A percentile compares a stretch with the other conserved stretches of the same genome.
Conservation (phyloP, 768 basidiomycete genomes). For the Gloeostereum incarnatum region DNA sequence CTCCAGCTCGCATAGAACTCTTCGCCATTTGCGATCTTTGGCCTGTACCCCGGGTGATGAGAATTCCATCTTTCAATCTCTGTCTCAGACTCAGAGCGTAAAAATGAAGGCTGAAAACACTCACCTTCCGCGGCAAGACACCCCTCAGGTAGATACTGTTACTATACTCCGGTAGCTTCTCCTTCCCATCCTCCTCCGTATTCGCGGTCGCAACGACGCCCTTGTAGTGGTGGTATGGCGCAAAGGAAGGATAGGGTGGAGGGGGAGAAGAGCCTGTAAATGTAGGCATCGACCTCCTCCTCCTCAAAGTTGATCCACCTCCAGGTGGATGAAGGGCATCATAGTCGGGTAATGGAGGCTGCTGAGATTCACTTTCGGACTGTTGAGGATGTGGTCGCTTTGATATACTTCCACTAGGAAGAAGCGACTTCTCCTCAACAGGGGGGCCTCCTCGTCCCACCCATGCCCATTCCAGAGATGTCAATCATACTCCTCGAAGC, state of each 20-base stretch:
- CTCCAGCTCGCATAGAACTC: constrained; percentile 81
- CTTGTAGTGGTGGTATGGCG: constrained; percentile 15
- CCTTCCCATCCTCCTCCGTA: constrained; percentile 77
- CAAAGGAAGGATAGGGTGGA: constrained; percentile 58
- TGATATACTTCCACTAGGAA: too few species aligned
- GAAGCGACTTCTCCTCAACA: too few species aligned
- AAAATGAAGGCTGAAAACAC: too few species aligned
- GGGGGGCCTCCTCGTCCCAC: constrained; percentile 12
- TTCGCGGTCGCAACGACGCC: constrained; percentile 25
- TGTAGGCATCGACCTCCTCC: constrained; percentile 65
- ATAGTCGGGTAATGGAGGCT: constrained; percentile 13
- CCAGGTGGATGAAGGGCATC: constrained; percentile 1
- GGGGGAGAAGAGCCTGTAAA: constrained; percentile 50
- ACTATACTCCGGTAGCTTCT: constrained; percentile 72
- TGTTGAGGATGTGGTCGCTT: too few species aligned
- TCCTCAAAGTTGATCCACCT: constrained; percentile 22
- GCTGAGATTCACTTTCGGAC: constrained; percentile 8
- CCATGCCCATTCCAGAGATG: constrained; percentile 24
- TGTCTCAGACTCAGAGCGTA: too few species aligned
- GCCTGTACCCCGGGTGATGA: constrained; percentile 76
- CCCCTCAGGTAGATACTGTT: constrained; percentile 78
- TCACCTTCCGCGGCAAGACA: constrained; percentile 70
- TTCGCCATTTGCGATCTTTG: constrained; percentile 86
- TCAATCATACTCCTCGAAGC: constrained; percentile 61
- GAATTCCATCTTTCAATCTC: constrained; percentile 99